phyloP scores from a whole-genome alignment of 2,329 filamentous ascomycete species.

The Exophiala calicioides region DNA sequence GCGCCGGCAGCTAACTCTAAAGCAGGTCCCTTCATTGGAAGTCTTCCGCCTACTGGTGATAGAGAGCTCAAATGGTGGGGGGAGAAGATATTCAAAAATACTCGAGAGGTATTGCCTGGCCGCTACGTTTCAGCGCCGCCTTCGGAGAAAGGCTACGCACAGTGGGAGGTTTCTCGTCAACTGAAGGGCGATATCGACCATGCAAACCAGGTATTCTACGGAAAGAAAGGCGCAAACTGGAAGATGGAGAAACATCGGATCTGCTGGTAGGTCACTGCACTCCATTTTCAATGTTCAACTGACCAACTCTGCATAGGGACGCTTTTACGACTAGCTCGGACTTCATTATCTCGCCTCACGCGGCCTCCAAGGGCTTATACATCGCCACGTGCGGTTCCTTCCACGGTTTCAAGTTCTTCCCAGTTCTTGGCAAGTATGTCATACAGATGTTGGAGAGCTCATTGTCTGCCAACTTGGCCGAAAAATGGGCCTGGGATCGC shows the following conservation, averaged over 20 bases:
- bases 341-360: conserved; percentile 51
- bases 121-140: conserved; percentile 60
- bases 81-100: conserved; percentile 61
- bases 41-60: conserved; percentile 54
- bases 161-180: conserved; percentile 60
- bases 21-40: conserved; percentile 59
- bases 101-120: conserved; percentile 54
- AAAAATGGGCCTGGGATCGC: conserved; percentile 56
- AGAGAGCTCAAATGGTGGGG: conserved; percentile 60
- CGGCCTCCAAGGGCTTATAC: conserved; percentile 44
- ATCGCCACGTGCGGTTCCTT: conserved; percentile 48
- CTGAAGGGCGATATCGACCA: conserved; percentile 62
- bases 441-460: conserved; percentile 49
- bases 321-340: conserved; percentile 62
- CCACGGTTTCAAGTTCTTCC: conserved; percentile 56
- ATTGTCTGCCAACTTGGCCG: conserved; percentile 41
- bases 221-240: conserved; percentile 57
- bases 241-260: conserved; percentile 64
- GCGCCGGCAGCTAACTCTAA: conserved; percentile 21
- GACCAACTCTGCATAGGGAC: conserved; percentile 52
- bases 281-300: conserved; percentile 12
- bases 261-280: conserved; percentile 58
- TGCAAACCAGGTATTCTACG: conserved; percentile 61
- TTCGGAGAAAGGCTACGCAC: conserved; percentile 57
- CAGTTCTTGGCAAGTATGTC: conserved; percentile 55